phyloP scores from a whole-genome alignment of 1,139 yeast species.

The Hyphopichia pseudoburtonii region DNA sequence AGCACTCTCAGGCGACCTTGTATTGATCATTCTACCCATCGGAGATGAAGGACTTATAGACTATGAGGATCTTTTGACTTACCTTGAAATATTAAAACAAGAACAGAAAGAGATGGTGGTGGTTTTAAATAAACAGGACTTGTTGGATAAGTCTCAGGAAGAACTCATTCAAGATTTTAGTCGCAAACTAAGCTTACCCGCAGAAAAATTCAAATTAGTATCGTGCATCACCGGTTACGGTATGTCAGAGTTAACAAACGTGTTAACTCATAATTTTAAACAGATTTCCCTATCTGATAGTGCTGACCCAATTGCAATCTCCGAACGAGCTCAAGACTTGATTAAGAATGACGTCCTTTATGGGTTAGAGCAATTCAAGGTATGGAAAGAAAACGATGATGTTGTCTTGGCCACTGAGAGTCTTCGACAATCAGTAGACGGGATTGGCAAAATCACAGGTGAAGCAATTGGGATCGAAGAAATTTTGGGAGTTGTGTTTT shows the following conservation, averaged over 20 bases:
- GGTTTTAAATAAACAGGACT: slow-evolving; percentile 63
- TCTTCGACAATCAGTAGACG: slow-evolving; percentile 71
- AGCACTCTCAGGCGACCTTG: slow-evolving; percentile 61
- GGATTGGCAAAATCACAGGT: slow-evolving; percentile 91
- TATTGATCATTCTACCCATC: slow-evolving; percentile 52
- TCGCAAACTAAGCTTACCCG: slow-evolving; percentile 22
- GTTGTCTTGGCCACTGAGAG: slow-evolving; percentile 83
- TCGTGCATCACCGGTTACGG: slow-evolving; percentile 69
- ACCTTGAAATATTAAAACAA: slow-evolving; percentile 28
- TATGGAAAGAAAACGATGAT: slow-evolving; percentile 56
- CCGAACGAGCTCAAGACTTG: slow-evolving; percentile 74
- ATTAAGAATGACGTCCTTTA: slow-evolving; percentile 68
- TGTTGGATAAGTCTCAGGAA: slow-evolving; percentile 30
- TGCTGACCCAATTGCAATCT: slow-evolving; percentile 65
- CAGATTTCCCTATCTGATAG: slow-evolving; percentile 46
- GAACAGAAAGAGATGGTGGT: slow-evolving; percentile 35
- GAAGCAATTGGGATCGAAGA: slow-evolving; percentile 88
- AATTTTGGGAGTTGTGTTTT: slow-evolving; percentile 84
- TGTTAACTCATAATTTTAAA: slow-evolving; percentile 47
- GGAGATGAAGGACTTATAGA: slow-evolving; percentile 13
- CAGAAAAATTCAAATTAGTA: slow-evolving; percentile 40
- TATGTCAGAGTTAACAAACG: slow-evolving; percentile 41
- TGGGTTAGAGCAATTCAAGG: slow-evolving; percentile 64
- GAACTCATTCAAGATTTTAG: slow-evolving; percentile 19
- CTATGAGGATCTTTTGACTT: slow-evolving; percentile 28